phyloP scores from a whole-genome alignment of 257 asterid genomes.

The Nicotiana knightiana region DNA sequence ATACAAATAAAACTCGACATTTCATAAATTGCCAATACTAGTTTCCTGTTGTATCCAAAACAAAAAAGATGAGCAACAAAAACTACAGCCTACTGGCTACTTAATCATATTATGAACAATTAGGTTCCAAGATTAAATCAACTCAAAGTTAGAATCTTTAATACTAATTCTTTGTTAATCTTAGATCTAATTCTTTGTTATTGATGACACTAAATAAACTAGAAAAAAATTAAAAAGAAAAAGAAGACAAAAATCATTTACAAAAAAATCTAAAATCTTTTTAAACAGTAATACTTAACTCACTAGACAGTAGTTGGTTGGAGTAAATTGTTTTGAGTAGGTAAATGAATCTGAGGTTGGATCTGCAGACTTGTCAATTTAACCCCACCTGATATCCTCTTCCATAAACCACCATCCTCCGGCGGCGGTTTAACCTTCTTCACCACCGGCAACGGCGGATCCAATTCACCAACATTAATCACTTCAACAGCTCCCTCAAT shows the following conservation, averaged over 20 bases:
- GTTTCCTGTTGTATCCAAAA: no score
- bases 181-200: not conserved
- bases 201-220: not conserved
- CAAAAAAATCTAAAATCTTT: not conserved
- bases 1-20: not conserved
- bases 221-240: no score
- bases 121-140: no score
- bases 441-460: slow-evolving; percentile 94
- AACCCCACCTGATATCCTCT: slow-evolving; percentile 53
- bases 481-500: not conserved
- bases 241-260: not conserved
- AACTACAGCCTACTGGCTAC: not conserved
- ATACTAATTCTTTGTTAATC: no score
- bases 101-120: not conserved
- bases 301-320: slow-evolving; percentile 40
- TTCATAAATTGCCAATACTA: not conserved
- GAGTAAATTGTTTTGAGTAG: slow-evolving; percentile 23
- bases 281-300: not conserved
- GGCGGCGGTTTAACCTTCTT: slow-evolving; percentile 29
- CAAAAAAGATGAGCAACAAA: not conserved
- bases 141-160: no score
- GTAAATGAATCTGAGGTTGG: slow-evolving; percentile 22
- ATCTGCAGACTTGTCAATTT: slow-evolving; percentile 35
- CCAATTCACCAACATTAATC: slow-evolving; percentile 42
- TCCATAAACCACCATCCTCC: slow-evolving; percentile 61